phyloP scores from a whole-genome alignment of 345 rosid genomes.

The Kandelia obovata region DNA sequence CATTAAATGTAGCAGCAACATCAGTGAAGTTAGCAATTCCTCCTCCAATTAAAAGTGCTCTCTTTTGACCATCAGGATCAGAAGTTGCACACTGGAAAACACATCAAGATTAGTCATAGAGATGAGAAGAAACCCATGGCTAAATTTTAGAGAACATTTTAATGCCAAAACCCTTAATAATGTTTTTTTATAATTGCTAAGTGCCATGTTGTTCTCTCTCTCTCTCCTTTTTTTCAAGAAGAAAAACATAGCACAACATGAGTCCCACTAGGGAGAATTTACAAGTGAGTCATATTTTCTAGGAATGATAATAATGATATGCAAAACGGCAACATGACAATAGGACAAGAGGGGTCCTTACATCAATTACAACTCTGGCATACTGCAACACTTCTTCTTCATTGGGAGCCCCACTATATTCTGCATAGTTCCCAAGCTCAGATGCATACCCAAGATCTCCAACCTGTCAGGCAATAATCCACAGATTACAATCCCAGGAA shows the following conservation, averaged over 20 bases:
- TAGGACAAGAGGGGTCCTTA: constrained; percentile 29
- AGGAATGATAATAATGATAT: neutral
- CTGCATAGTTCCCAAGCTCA: constrained; percentile 91
- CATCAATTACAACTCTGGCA: constrained; percentile 97
- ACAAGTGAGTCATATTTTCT: too few relatives aligned
- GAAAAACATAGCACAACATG: too few relatives aligned
- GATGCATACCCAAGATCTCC: constrained; percentile 94
- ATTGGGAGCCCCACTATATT: constrained; percentile 96
- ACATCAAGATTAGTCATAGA: constrained; percentile 7
- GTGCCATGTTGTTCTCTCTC: too few relatives aligned
- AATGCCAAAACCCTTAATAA: too few relatives aligned
- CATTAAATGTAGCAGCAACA: constrained; percentile 94
- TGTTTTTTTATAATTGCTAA: too few relatives aligned
- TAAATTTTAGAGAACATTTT: neutral
- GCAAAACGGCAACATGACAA: neutral
- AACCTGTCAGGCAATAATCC: constrained; percentile 41
- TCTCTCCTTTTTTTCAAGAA: too few relatives aligned
- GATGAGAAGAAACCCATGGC: constrained; percentile 4
- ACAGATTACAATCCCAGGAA: neutral
- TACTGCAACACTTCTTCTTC: constrained; percentile 97
- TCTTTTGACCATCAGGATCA: constrained; percentile 75
- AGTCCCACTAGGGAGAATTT: too few relatives aligned
- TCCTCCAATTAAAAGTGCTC: constrained; percentile 94
- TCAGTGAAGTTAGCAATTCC: constrained; percentile 97
- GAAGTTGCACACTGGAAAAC: constrained; percentile 73